Conservation (phyloP, 441 rosid species). For the Raphanus hybrid region DNA sequence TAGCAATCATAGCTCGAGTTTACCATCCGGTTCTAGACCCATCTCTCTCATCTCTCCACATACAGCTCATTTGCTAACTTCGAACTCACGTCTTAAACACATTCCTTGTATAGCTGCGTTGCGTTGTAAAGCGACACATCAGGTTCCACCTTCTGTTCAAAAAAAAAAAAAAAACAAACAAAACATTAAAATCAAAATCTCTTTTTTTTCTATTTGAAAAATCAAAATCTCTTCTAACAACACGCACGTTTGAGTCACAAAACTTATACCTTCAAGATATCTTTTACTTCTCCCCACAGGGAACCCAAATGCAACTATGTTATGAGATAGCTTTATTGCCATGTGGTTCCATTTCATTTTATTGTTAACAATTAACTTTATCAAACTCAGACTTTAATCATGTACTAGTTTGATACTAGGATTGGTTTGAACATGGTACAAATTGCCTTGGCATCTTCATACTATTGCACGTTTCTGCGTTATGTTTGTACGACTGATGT, state of each 20-base stretch:
- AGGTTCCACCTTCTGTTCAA: constrained; percentile 55
- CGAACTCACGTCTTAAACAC: constrained; percentile 53
- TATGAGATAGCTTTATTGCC: constrained; percentile 63
- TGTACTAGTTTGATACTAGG: neutral
- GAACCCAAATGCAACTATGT: no score
- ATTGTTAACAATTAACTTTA: constrained; percentile 30
- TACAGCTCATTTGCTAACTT: constrained; percentile 67
- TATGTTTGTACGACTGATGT: neutral
- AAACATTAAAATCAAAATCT: constrained; percentile 5
- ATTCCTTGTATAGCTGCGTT: neutral
- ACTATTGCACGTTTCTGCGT: neutral
- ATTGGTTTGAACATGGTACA: neutral
- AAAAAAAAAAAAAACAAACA: constrained; percentile 32
- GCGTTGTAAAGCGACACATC: constrained; percentile 45
- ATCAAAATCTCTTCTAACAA: no score
- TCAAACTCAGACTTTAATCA: neutral
- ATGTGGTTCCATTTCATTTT: constrained; percentile 77
- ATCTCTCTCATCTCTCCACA: constrained; percentile 59
- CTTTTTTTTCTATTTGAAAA: no score
- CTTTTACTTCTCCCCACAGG: no score
- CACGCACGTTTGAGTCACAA: no score
- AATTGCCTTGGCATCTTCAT: neutral
- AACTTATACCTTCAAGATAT: no score
- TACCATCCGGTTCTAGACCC: constrained; percentile 72
- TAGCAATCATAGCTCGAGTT: constrained; percentile 75